These are phyloP conservation scores for Lentinus brumalis DNA, from an alignment of 768 basidiomycete genomes.

Conservation along the genomic window DNA sequence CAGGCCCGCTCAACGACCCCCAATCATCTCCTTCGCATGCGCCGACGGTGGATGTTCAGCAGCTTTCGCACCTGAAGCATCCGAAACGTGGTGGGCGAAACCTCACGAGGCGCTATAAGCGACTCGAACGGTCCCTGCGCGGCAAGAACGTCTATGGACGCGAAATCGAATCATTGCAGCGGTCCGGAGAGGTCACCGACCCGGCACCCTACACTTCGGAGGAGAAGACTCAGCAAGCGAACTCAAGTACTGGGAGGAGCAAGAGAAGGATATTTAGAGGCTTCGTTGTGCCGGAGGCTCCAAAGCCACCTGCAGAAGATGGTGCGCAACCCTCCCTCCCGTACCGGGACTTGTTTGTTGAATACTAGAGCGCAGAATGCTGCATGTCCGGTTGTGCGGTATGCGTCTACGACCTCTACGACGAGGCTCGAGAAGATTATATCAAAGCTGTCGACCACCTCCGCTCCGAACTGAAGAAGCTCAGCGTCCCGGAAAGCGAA, in stretches of 20 bases:
- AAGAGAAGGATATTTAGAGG: conserved; percentile 47
- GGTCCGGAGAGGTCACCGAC: conserved; percentile 1
- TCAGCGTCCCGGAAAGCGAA: conserved; percentile 52
- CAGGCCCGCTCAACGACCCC: conserved; percentile 2
- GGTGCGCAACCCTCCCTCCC: conserved; percentile 44
- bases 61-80: conserved; percentile 15
- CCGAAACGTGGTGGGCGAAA: conserved; percentile 56
- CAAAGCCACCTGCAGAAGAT: conserved; percentile 64
- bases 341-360: not conserved
- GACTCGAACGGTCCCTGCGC: conserved; percentile 56
- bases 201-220: conserved; percentile 24
- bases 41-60: conserved; percentile 3
- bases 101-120: conserved; percentile 54
- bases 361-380: conserved; percentile 58
- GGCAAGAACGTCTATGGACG: conserved; percentile 41
- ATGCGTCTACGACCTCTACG: conserved; percentile 90
- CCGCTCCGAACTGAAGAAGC: conserved; percentile 47
- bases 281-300: conserved; percentile 60
- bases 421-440: conserved; percentile 69
- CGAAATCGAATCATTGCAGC: conserved; percentile 5
- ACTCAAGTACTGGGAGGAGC: conserved; percentile 3
- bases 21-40: conserved; percentile 1
- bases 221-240: conserved; percentile 6
- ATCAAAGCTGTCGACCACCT: conserved; percentile 53
- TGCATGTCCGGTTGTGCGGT: conserved; percentile 94